Conservation (phyloP, 2,329 filamentous ascomycete genomes). For the Endothia cerciana region DNA sequence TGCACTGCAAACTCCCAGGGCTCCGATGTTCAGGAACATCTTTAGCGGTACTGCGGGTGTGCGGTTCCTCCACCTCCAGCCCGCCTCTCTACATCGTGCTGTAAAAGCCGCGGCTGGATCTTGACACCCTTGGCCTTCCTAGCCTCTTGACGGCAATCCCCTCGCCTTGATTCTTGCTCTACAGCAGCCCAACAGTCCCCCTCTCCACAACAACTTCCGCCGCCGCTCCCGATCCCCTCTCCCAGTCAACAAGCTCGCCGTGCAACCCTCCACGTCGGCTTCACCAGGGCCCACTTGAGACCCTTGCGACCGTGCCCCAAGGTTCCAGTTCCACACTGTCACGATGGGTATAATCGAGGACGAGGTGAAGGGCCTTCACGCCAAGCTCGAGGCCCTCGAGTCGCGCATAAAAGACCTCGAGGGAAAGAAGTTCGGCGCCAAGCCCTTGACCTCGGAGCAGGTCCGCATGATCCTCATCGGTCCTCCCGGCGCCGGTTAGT, state of each 20-base stretch:
- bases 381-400: constrained; percentile 83
- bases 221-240: background rate
- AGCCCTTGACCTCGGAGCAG: constrained; percentile 60
- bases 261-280: constrained; percentile 1
- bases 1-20: background rate
- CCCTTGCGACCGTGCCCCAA: constrained; percentile 10
- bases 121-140: constrained; percentile 5
- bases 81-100: background rate
- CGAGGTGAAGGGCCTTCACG: constrained; percentile 82
- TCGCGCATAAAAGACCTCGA: constrained; percentile 86
- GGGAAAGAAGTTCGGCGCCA: constrained; percentile 64
- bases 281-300: background rate
- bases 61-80: constrained; percentile 1
- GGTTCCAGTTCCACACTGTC: constrained; percentile 29
- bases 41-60: background rate
- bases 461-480: constrained; percentile 98
- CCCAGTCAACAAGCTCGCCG: background rate
- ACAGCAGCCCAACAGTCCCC: constrained; percentile 11
- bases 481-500: constrained; percentile 87
- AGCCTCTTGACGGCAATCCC: background rate
- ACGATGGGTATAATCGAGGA: constrained; percentile 89
- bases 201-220: constrained; percentile 8
- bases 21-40: constrained; percentile 4
- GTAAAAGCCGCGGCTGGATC: constrained; percentile 18
- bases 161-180: constrained; percentile 4